Conservation (phyloP, 2,329 filamentous ascomycete genomes). For the Talaromyces sp. region DNA sequence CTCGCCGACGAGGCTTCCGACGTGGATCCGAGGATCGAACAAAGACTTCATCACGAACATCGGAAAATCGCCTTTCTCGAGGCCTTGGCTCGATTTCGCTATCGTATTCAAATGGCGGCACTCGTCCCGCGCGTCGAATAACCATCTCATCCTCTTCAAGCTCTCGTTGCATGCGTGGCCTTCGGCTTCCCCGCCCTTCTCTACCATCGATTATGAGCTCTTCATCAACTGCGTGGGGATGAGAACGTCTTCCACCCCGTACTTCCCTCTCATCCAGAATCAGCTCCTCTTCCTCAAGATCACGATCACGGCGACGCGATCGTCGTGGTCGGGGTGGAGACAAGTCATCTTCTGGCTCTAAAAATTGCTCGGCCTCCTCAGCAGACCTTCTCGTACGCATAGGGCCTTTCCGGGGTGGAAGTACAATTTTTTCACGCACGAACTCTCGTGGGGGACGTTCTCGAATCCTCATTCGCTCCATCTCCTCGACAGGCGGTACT, state of each 20-base stretch:
- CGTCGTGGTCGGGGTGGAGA: background rate
- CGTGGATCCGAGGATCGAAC: slow-evolving; percentile 4
- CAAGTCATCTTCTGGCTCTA: slow-evolving; percentile 21
- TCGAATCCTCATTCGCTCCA: slow-evolving; percentile 44
- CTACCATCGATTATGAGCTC: slow-evolving; percentile 6
- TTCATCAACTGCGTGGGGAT: slow-evolving; percentile 8
- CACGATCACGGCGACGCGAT: slow-evolving; percentile 7
- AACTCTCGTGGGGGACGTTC: slow-evolving; percentile 40
- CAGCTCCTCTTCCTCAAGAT: slow-evolving; percentile 15
- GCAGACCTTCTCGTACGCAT: slow-evolving; percentile 31
- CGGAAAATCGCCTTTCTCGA: slow-evolving; percentile 4
- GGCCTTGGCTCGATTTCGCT: background rate
- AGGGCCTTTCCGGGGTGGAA: slow-evolving; percentile 20
- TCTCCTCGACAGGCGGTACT: slow-evolving; percentile 49
- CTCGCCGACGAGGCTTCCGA: slow-evolving; percentile 10
- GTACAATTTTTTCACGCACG: slow-evolving; percentile 32
- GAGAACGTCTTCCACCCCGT: slow-evolving; percentile 3
- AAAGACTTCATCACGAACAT: slow-evolving; percentile 7
- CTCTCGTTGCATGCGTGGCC: slow-evolving; percentile 21
- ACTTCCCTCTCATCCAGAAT: slow-evolving; percentile 14
- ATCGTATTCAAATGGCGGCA: slow-evolving; percentile 3
- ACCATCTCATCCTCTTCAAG: slow-evolving; percentile 33
- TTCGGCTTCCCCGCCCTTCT: slow-evolving; percentile 19
- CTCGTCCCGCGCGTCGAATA: slow-evolving; percentile 2
- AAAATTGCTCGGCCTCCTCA: slow-evolving; percentile 18